Evolutionary conservation across 441 rosid species (phyloP).

Genomic region (Jatropha podagrica): DNA sequence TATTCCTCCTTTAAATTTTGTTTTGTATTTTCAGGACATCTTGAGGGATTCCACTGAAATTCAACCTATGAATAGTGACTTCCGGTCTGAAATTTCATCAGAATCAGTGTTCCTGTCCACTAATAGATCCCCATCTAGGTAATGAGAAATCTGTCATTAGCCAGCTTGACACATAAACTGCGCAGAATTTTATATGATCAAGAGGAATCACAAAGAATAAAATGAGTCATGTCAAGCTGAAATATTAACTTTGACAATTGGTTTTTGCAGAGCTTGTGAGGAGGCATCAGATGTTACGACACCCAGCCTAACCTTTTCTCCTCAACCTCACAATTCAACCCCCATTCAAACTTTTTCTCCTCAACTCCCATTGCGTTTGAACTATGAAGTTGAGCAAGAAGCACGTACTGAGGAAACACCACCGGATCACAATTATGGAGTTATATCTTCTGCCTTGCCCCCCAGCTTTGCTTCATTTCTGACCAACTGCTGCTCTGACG

Average conservation of each 20-base stretch:
- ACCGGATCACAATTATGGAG: constrained; percentile 27
- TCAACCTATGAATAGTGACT: constrained; percentile 34
- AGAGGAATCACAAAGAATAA: not conserved
- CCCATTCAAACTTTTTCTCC: constrained; percentile 18
- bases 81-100: constrained; percentile 44
- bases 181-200: constrained; percentile 1
- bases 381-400: constrained; percentile 39
- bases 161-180: constrained; percentile 10
- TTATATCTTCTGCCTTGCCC: constrained; percentile 43
- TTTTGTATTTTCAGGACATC: constrained; percentile 41
- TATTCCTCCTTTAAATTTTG: not conserved
- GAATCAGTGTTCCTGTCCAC: constrained; percentile 40
- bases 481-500: constrained; percentile 48
- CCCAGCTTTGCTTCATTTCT: constrained; percentile 78
- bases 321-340: not conserved
- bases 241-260: constrained; percentile 18
- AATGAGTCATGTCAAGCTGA: constrained; percentile 14
- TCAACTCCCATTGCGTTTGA: constrained; percentile 13
- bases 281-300: constrained; percentile 31
- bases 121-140: constrained; percentile 41
- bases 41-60: constrained; percentile 35
- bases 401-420: constrained; percentile 29
- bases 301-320: constrained; percentile 14
- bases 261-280: constrained; percentile 40
- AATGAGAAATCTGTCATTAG: constrained; percentile 13